These are phyloP conservation scores for Ambrosia trifida DNA, from an alignment of 129 eudicot genomes.

Conservation along the genomic window DNA sequence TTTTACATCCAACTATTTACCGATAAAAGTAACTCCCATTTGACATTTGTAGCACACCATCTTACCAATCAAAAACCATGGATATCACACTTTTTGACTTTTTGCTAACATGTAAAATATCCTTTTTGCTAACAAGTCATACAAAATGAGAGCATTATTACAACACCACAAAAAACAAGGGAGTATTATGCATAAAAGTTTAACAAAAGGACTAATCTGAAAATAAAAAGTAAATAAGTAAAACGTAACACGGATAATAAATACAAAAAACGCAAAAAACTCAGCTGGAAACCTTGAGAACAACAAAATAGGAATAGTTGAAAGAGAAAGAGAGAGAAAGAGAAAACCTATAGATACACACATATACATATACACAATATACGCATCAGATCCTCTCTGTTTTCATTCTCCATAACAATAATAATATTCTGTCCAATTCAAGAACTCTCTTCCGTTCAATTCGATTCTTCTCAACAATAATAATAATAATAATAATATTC, in stretches of 20 bases:
- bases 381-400: constrained; percentile 14
- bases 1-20: too few relatives aligned
- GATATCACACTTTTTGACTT: background rate
- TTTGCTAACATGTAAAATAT: background rate
- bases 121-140: background rate
- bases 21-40: too few relatives aligned
- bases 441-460: constrained; percentile 1
- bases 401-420: constrained; percentile 12
- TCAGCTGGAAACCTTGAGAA: constrained; percentile 43
- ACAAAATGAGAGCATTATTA: background rate
- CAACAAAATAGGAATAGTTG: constrained; percentile 34
- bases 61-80: background rate
- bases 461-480: background rate
- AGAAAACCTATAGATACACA: constrained; percentile 7
- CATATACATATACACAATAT: constrained; percentile 1
- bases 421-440: constrained; percentile 18
- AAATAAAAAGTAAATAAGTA: background rate
- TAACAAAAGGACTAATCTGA: constrained; percentile 3
- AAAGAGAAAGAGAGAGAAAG: constrained; percentile 8
- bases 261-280: constrained; percentile 38
- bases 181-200: background rate
- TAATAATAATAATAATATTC: background rate
- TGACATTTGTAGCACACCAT: background rate
- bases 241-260: constrained; percentile 33
- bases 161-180: background rate